Conservation (phyloP, 192 early-diverging fungal genomes). For the Kickxella alabastrina region DNA sequence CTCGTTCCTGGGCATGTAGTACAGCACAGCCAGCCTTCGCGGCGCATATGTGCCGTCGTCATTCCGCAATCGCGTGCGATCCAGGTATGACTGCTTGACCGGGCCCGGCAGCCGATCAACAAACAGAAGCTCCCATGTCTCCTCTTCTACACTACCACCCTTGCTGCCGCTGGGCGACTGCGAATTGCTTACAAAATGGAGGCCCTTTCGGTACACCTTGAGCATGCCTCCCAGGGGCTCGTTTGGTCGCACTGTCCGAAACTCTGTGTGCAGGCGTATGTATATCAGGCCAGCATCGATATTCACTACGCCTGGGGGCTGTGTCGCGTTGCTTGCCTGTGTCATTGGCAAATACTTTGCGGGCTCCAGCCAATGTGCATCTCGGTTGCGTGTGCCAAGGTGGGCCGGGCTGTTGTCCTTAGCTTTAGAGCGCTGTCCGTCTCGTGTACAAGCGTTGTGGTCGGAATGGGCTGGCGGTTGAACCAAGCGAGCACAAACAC, state of each 20-base stretch:
- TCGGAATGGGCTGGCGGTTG: conserved; percentile 50
- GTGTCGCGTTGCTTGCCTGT: not conserved
- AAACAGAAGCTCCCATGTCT: conserved; percentile 46
- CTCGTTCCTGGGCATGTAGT: conserved; percentile 35
- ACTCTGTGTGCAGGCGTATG: conserved; percentile 44
- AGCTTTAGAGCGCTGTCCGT: conserved; percentile 22
- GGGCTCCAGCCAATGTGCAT: conserved; percentile 47
- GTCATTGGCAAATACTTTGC: conserved; percentile 8
- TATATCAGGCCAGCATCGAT: conserved; percentile 32
- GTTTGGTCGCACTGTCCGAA: conserved; percentile 17
- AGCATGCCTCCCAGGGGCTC: conserved; percentile 41
- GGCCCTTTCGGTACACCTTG: conserved; percentile 41
- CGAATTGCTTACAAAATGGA: conserved; percentile 12
- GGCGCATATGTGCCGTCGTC: conserved; percentile 28
- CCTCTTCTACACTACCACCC: conserved; percentile 4
- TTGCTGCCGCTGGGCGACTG: not conserved
- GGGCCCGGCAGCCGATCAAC: conserved; percentile 44
- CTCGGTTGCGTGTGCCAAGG: conserved; percentile 29
- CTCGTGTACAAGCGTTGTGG: conserved; percentile 40
- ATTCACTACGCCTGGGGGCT: conserved; percentile 19
- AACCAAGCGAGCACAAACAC: conserved; percentile 49
- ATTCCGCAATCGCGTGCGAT: conserved; percentile 39
- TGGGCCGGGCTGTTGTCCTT: conserved; percentile 13
- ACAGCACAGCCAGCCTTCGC: conserved; percentile 38
- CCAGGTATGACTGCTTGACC: conserved; percentile 29